A percentile compares a stretch with the other conserved stretches of the same genome.
phyloP scores from a whole-genome alignment of 352 stramenopile genomes.

The Phytophthora idaei region DNA sequence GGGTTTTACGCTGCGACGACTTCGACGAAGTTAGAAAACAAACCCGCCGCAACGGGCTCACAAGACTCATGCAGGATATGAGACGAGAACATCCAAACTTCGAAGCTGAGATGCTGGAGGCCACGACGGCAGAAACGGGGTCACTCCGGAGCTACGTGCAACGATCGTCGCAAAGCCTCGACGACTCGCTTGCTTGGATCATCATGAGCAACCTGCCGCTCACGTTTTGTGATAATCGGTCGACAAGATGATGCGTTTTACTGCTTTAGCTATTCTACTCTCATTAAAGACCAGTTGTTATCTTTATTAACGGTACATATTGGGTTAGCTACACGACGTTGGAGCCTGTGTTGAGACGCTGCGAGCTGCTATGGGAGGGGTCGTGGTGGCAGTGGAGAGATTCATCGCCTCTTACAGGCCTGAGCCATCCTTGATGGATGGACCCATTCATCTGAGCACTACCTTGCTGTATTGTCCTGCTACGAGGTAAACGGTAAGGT shows the following conservation, averaged over 20 bases:
- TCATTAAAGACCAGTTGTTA: not conserved
- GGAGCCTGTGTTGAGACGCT: not conserved
- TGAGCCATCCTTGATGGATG: not conserved
- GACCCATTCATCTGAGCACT: not conserved
- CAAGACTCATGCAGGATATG: not conserved
- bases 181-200: not conserved
- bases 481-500: not conserved
- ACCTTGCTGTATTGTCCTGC: not conserved
- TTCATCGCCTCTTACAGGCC: not conserved
- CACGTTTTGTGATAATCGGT: not conserved
- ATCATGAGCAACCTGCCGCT: not conserved
- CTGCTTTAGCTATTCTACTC: not conserved
- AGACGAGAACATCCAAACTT: not conserved
- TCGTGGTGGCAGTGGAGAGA: not conserved
- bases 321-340: not conserved
- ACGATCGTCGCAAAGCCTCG: not conserved
- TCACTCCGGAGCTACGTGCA: not conserved
- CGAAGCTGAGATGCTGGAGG: not conserved
- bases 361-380: not conserved
- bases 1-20: not conserved
- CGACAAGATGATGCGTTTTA: not conserved
- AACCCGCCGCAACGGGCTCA: not conserved
- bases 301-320: not conserved
- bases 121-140: not conserved
- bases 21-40: not conserved